Evolutionary conservation across 441 rosid species (phyloP).

Genomic region (Pelargonium myrrhifolium): DNA sequence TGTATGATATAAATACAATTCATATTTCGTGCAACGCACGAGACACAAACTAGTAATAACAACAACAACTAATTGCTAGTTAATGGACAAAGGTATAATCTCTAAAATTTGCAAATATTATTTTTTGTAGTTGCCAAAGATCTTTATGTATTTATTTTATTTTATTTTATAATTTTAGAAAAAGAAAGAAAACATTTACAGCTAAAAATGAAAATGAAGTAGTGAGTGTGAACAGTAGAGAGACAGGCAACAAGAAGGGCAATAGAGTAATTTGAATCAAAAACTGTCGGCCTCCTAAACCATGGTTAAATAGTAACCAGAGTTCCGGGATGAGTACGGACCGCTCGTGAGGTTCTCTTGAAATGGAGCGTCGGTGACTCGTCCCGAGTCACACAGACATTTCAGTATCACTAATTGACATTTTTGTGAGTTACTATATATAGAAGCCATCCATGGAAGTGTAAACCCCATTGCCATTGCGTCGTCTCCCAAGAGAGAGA

Average conservation of each 20-base stretch:
- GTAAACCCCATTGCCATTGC: not conserved
- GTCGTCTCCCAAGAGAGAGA: too few species aligned
- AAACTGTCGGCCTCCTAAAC: slow-evolving; percentile 2
- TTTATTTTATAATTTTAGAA: too few species aligned
- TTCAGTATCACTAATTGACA: not conserved
- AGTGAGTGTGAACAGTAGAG: not conserved
- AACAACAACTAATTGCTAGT: too few species aligned
- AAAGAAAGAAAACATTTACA: not conserved
- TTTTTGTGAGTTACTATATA: slow-evolving; percentile 1
- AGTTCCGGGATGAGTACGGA: not conserved
- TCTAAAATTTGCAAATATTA: too few species aligned
- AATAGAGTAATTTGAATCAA: not conserved
- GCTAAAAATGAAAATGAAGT: not conserved
- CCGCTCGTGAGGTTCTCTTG: slow-evolving; percentile 2
- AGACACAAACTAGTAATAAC: too few species aligned
- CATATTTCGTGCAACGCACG: too few species aligned
- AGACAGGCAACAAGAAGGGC: not conserved
- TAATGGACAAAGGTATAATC: too few species aligned
- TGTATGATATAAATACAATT: too few species aligned
- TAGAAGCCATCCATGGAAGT: not conserved
- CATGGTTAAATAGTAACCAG: not conserved
- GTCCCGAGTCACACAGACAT: slow-evolving; percentile 4
- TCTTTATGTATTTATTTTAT: too few species aligned
- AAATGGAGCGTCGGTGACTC: slow-evolving; percentile 8
- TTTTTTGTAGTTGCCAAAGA: too few species aligned